Evolutionary conservation across 768 basidiomycete species (phyloP).

Genomic region (Lyophyllum shimeji): DNA sequence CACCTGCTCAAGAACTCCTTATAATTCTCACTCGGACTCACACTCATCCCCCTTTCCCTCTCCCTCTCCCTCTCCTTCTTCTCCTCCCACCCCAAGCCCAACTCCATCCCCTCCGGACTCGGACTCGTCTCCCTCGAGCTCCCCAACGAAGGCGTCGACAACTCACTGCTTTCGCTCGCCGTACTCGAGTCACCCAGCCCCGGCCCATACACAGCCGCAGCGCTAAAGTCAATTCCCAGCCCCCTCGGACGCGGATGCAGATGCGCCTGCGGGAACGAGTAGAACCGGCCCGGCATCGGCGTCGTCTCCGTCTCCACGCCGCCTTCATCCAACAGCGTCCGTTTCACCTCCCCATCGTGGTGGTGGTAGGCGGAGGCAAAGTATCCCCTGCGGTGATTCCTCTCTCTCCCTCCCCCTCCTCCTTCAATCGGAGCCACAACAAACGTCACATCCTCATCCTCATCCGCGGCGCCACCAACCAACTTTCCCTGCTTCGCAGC

Average conservation of each 20-base stretch:
- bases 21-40: neutral
- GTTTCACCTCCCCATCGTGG: no score
- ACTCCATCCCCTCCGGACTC: neutral
- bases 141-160: constrained; percentile 48
- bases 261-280: constrained; percentile 42
- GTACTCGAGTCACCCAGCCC: constrained; percentile 8
- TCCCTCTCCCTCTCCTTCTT: neutral
- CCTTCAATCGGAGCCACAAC: no score
- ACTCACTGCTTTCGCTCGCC: constrained; percentile 29
- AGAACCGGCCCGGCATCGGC: constrained; percentile 29
- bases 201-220: neutral
- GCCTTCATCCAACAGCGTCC: neutral
- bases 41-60: neutral
- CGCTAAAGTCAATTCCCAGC: neutral
- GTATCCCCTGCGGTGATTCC: constrained; percentile 62
- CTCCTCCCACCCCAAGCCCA: neutral
- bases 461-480: no score
- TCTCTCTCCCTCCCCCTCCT: no score
- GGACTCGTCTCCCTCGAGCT: constrained; percentile 35
- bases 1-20: constrained; percentile 4
- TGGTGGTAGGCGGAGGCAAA: constrained; percentile 47
- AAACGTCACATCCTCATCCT: neutral
- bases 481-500: neutral
- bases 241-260: constrained; percentile 4
- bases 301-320: constrained; percentile 13